Conservation (phyloP, 2,329 filamentous ascomycete genomes). For the Xylaria sp. region DNA sequence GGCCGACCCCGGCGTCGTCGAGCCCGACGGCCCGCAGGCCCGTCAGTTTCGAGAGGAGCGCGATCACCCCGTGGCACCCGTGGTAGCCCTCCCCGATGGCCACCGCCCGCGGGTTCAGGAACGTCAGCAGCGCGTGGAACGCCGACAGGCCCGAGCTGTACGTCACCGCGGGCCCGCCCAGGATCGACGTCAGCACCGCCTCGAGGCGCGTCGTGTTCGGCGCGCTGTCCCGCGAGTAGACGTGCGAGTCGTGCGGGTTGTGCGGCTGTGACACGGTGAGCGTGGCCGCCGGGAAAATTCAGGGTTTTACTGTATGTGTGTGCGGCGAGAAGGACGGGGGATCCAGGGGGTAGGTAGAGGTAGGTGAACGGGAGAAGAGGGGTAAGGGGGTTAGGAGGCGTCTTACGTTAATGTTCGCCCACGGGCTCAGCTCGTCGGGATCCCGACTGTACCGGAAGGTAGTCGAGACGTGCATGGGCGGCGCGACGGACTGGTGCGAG, state of each 20-base stretch:
- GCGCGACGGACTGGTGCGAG: conserved; percentile 76
- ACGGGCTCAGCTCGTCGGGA: conserved; percentile 62
- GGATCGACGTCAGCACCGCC: conserved; percentile 72
- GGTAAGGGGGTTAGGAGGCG: too few species aligned
- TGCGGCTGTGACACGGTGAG: conserved; percentile 43
- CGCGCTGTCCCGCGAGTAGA: conserved; percentile 81
- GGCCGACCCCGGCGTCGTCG: conserved; percentile 64
- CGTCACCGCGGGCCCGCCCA: conserved; percentile 70
- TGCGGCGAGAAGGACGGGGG: neutral
- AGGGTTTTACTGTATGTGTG: neutral
- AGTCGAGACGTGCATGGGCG: conserved; percentile 86
- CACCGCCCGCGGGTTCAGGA: conserved; percentile 79
- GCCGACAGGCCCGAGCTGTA: conserved; percentile 86
- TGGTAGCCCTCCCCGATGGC: conserved; percentile 88
- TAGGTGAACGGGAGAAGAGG: too few species aligned
- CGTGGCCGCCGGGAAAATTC: conserved; percentile 1
- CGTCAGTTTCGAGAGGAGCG: conserved; percentile 73
- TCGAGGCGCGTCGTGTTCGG: conserved; percentile 87
- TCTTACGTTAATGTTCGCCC: conserved; percentile 61
- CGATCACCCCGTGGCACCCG: conserved; percentile 86
- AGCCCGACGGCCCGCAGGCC: conserved; percentile 74
- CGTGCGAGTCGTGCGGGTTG: conserved; percentile 62
- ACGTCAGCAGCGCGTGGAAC: conserved; percentile 85
- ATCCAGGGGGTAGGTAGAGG: neutral
- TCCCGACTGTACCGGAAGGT: conserved; percentile 82